Conservation (phyloP, 2,329 filamentous ascomycete genomes). For the Lasiodiplodia theobromae region DNA sequence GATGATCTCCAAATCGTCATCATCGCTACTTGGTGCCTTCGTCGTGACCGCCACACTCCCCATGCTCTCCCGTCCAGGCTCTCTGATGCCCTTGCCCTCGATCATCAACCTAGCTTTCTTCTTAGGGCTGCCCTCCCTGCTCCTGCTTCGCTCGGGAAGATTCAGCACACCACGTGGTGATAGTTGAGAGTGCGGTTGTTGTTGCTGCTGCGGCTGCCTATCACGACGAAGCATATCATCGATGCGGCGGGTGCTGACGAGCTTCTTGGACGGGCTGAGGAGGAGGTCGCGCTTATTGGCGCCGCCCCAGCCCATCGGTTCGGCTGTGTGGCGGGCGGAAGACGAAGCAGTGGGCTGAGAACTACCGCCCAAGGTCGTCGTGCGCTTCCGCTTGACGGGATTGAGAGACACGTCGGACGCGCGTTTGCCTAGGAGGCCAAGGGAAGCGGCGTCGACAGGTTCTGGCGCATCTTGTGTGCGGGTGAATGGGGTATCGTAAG, state of each 20-base stretch:
- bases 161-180: conserved; percentile 6
- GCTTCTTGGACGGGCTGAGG: conserved; percentile 16
- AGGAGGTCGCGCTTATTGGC: conserved; percentile 38
- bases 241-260: conserved; percentile 8
- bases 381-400: conserved; percentile 54
- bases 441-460: conserved; percentile 42
- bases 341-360: conserved; percentile 32
- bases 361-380: conserved; percentile 32
- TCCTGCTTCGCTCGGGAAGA: conserved; percentile 32
- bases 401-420: conserved; percentile 51
- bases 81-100: conserved; percentile 57
- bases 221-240: conserved; percentile 15
- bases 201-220: not conserved
- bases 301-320: conserved; percentile 58
- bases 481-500: conserved; percentile 30
- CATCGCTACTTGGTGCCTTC: conserved; percentile 42
- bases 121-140: conserved; percentile 49
- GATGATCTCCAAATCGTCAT: conserved; percentile 59
- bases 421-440: conserved; percentile 54
- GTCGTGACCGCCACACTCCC: conserved; percentile 40
- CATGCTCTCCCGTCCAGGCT: conserved; percentile 57
- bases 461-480: conserved; percentile 3
- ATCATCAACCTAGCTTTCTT: conserved; percentile 57
- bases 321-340: conserved; percentile 16
- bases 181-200: not conserved